Percentiles rank a stretch among this genome's conserved stretches.
Evolutionary conservation across 768 basidiomycete genomes (phyloP).

Genomic region (Tulasnella sp.): DNA sequence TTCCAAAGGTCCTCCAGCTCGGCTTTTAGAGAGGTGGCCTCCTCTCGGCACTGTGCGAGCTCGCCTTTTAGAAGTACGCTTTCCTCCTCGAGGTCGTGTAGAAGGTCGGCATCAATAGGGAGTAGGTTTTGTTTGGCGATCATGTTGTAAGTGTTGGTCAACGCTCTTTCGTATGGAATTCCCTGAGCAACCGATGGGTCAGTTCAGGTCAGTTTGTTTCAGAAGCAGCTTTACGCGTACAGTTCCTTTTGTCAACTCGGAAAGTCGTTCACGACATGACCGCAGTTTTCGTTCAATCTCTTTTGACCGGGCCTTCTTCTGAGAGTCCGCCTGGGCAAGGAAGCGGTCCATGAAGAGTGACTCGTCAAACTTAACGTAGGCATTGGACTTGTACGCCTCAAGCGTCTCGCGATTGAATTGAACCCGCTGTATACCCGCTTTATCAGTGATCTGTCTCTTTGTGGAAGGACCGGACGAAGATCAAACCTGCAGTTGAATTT

Average conservation of each 20-base stretch:
- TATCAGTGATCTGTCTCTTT: not conserved
- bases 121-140: conserved; percentile 38
- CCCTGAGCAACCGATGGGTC: conserved; percentile 32
- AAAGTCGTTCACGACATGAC: conserved; percentile 52
- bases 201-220: not conserved
- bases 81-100: conserved; percentile 42
- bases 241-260: conserved; percentile 57
- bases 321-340: conserved; percentile 58
- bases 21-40: conserved; percentile 44
- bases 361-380: conserved; percentile 83
- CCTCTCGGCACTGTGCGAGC: conserved; percentile 42
- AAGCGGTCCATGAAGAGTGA: conserved; percentile 88
- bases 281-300: conserved; percentile 56
- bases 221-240: conserved; percentile 29
- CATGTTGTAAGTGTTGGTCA: conserved; percentile 47
- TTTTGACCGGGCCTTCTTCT: conserved; percentile 62
- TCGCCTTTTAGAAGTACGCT: conserved; percentile 41
- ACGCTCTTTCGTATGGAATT: conserved; percentile 43
- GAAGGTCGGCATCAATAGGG: conserved; percentile 38
- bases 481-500: conserved; percentile 88
- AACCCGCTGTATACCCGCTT: conserved; percentile 45
- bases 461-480: not conserved
- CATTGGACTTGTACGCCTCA: conserved; percentile 91
- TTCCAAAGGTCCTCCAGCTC: conserved; percentile 68
- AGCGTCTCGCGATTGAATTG: conserved; percentile 90